These are phyloP conservation scores for Penicillium salamii DNA, from an alignment of 495 filamentous ascomycete genomes.

Conservation along the genomic window DNA sequence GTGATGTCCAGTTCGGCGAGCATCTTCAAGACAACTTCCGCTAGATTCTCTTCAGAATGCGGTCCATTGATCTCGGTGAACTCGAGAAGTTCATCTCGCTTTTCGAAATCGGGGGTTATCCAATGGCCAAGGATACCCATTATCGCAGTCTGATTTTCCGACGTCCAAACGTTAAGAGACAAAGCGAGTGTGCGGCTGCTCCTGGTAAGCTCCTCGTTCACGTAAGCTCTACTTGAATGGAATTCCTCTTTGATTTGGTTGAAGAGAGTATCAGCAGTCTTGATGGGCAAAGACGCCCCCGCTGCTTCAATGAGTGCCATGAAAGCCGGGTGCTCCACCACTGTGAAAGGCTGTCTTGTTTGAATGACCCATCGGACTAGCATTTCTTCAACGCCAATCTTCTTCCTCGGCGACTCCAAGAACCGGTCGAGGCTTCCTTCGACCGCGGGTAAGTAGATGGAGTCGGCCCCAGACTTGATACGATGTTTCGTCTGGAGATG, in stretches of 20 bases:
- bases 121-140: slow-evolving; percentile 15
- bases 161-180: slow-evolving; percentile 17
- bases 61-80: slow-evolving; percentile 13
- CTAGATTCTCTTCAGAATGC: slow-evolving; percentile 12
- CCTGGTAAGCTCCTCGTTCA: slow-evolving; percentile 13
- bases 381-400: slow-evolving; percentile 8
- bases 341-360: slow-evolving; percentile 14
- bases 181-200: slow-evolving; percentile 13
- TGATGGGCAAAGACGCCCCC: slow-evolving; percentile 9
- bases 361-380: slow-evolving; percentile 9
- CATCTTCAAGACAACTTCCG: slow-evolving; percentile 5
- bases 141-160: slow-evolving; percentile 11
- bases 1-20: slow-evolving; percentile 19
- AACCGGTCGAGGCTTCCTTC: slow-evolving; percentile 7
- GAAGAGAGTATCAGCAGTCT: slow-evolving; percentile 9
- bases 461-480: slow-evolving; percentile 7
- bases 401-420: slow-evolving; percentile 7
- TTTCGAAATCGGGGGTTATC: slow-evolving; percentile 10
- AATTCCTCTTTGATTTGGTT: slow-evolving; percentile 13
- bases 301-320: slow-evolving; percentile 13
- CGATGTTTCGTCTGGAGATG: slow-evolving; percentile 10
- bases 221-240: slow-evolving; percentile 5
- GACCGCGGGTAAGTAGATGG: slow-evolving; percentile 4
- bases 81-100: slow-evolving; percentile 8
- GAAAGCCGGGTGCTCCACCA: slow-evolving; percentile 11